These are phyloP conservation scores for Phaffia rhodozyma DNA, from an alignment of 1,284 basidiomycete species.

Conservation along the genomic window DNA sequence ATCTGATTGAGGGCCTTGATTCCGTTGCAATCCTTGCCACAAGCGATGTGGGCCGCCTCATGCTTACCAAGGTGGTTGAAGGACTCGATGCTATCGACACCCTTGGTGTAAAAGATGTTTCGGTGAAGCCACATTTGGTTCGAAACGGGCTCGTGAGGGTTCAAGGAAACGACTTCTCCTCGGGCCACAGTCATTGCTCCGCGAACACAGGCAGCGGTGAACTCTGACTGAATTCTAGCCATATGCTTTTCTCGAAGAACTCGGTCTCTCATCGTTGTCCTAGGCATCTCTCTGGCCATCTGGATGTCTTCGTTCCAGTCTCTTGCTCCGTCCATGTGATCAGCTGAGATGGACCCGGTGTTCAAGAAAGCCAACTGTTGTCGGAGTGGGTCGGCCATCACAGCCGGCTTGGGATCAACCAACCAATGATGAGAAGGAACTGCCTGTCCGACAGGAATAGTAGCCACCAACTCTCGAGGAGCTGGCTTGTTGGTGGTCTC, in stretches of 20 bases:
- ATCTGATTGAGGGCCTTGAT: slow-evolving; percentile 43
- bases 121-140: slow-evolving; percentile 46
- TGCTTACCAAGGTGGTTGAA: slow-evolving; percentile 46
- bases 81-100: slow-evolving; percentile 43
- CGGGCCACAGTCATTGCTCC: slow-evolving; percentile 42
- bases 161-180: slow-evolving; percentile 43
- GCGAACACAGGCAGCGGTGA: slow-evolving; percentile 41
- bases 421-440: slow-evolving; percentile 44
- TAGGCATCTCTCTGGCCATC: slow-evolving; percentile 43
- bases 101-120: slow-evolving; percentile 48
- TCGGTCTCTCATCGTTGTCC: slow-evolving; percentile 39
- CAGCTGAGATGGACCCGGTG: slow-evolving; percentile 40
- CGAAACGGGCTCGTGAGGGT: slow-evolving; percentile 43
- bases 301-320: slow-evolving; percentile 52
- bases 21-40: slow-evolving; percentile 46
- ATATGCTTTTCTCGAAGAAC: slow-evolving; percentile 44
- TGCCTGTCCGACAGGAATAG: slow-evolving; percentile 42
- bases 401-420: slow-evolving; percentile 29
- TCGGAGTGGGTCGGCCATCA: slow-evolving; percentile 40
- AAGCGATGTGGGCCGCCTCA: slow-evolving; percentile 44
- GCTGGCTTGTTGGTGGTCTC: slow-evolving; percentile 22
- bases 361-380: slow-evolving; percentile 46
- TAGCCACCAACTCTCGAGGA: slow-evolving; percentile 33
- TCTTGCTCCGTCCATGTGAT: slow-evolving; percentile 42
- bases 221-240: slow-evolving; percentile 44